Conservation (phyloP, 2,329 filamentous ascomycete genomes). For the Aspergillus phoenicis region DNA sequence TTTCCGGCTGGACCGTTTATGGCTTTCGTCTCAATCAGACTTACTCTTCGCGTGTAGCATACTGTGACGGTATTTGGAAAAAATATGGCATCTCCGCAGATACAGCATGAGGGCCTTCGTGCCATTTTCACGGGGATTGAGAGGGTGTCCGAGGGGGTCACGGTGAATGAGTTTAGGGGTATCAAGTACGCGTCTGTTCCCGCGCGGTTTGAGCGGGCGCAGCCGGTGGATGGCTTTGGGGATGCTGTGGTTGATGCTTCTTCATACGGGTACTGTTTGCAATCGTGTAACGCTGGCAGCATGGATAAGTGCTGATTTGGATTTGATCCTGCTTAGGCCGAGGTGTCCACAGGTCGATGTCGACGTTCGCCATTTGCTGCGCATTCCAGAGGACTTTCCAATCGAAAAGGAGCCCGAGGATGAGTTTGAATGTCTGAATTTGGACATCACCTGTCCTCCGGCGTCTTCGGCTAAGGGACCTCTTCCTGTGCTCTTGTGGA, state of each 20-base stretch:
- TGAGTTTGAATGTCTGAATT: constrained; percentile 49
- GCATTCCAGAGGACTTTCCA: constrained; percentile 41
- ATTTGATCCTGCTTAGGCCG: constrained; percentile 33
- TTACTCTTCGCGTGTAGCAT: neutral
- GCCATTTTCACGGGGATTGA: constrained; percentile 32
- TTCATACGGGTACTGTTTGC: constrained; percentile 31
- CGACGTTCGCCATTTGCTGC: constrained; percentile 49
- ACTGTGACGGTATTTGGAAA: neutral
- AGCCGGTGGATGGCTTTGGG: constrained; percentile 26
- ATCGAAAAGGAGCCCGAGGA: constrained; percentile 40
- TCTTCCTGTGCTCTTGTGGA: constrained; percentile 50
- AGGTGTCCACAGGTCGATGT: constrained; percentile 47
- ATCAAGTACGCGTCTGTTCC: constrained; percentile 37
- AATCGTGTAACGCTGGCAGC: no score
- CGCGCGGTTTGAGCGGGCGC: constrained; percentile 34
- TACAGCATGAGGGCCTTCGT: constrained; percentile 28
- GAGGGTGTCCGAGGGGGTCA: constrained; percentile 14
- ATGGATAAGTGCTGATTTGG: neutral
- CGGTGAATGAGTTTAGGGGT: constrained; percentile 32
- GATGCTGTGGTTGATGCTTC: constrained; percentile 39
- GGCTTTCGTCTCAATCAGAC: neutral
- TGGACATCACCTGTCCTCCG: constrained; percentile 43
- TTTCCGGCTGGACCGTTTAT: neutral
- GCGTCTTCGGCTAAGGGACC: neutral
- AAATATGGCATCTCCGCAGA: constrained; percentile 25